phyloP scores from a whole-genome alignment of 371 early-diverging fungal genomes.

The Dentiscutata heterogama region DNA sequence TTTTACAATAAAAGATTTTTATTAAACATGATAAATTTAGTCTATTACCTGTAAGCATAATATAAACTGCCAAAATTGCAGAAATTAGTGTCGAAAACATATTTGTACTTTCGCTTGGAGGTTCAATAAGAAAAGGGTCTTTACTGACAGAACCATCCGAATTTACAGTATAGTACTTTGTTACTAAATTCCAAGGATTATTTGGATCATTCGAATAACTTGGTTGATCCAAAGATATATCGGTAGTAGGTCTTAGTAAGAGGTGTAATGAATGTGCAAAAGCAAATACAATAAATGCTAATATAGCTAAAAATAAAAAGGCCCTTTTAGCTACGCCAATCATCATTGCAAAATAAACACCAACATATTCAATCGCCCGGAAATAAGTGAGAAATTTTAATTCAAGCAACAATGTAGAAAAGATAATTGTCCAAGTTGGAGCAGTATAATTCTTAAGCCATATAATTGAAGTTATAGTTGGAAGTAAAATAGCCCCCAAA shows the following conservation, averaged over 20 bases:
- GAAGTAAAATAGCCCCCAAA: background rate
- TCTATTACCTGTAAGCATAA: conserved; percentile 8
- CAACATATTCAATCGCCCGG: conserved; percentile 5
- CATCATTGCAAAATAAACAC: conserved; percentile 34
- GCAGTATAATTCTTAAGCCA: background rate
- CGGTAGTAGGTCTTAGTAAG: background rate
- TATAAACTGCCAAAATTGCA: background rate
- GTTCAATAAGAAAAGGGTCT: background rate
- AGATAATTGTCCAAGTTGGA: no score
- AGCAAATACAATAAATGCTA: background rate
- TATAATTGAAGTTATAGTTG: conserved; percentile 2
- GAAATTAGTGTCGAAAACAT: background rate
- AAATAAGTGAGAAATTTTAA: conserved; percentile 8
- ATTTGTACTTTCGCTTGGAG: conserved; percentile 17
- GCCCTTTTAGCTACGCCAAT: conserved; percentile 1
- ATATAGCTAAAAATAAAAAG: background rate
- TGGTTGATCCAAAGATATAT: background rate
- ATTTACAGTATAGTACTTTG: background rate
- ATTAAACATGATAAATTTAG: no score
- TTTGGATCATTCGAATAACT: background rate
- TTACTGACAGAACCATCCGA: background rate
- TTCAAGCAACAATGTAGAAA: conserved; percentile 5
- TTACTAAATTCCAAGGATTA: conserved; percentile 11
- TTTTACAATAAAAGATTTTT: no score
- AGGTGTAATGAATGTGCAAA: conserved; percentile 8